phyloP scores from a whole-genome alignment of 805 yeast species.

The Pichia occidentalis region DNA sequence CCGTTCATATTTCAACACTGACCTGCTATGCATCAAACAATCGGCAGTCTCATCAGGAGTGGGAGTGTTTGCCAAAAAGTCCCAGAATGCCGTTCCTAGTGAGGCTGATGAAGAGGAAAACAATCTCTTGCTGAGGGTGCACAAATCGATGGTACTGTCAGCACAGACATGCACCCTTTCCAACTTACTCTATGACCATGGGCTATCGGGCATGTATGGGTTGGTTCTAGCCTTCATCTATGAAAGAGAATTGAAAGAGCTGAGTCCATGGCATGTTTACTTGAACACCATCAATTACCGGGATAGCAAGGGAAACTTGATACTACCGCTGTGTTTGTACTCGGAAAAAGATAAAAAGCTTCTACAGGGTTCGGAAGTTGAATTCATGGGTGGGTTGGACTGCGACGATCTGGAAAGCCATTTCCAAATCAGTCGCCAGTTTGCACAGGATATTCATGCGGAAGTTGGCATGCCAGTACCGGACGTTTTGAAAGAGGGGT shows the following conservation, averaged over 20 bases:
- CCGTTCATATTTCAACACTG: slow-evolving; percentile 49
- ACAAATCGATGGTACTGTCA: slow-evolving; percentile 54
- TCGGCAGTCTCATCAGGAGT: slow-evolving; percentile 47
- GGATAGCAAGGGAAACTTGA: slow-evolving; percentile 10
- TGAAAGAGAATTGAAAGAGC: slow-evolving; percentile 50
- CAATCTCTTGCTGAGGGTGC: slow-evolving; percentile 45
- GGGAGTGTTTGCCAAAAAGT: slow-evolving; percentile 60
- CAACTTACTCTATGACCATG: slow-evolving; percentile 57
- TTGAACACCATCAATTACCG: slow-evolving; percentile 42
- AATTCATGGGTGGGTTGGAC: slow-evolving; percentile 53
- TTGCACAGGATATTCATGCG: slow-evolving; percentile 31
- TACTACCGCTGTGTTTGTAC: slow-evolving; percentile 67
- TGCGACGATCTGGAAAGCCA: slow-evolving; percentile 35
- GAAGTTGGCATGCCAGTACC: slow-evolving; percentile 32
- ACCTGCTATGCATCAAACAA: slow-evolving; percentile 36
- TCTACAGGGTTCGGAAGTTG: slow-evolving; percentile 57
- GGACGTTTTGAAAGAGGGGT: slow-evolving; percentile 4
- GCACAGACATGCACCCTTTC: slow-evolving; percentile 56
- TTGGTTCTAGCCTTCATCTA: slow-evolving; percentile 65
- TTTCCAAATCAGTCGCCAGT: slow-evolving; percentile 34
- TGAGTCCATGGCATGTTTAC: slow-evolving; percentile 78
- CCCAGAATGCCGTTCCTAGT: slow-evolving; percentile 18
- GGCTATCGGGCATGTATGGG: slow-evolving; percentile 57
- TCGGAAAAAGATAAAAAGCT: slow-evolving; percentile 36
- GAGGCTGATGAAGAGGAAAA: slow-evolving; percentile 25